Base-by-base conservation (phyloP, 2,329 filamentous ascomycete genomes). In the Penicillium sp. region DNA sequence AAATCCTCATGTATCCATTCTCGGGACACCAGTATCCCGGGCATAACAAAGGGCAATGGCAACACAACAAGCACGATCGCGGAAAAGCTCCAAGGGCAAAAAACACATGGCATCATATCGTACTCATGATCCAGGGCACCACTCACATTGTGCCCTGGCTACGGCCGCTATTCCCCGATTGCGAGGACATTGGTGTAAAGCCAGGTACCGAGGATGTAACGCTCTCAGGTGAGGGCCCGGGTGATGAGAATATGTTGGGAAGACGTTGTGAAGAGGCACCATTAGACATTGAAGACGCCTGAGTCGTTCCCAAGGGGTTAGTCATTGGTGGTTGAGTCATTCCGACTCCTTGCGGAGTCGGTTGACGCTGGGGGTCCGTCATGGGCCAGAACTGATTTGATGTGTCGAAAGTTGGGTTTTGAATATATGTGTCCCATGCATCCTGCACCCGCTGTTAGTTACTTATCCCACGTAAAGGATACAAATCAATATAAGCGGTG, bases 371-470 rank as follows among this genome's bases (percentile, higher is more conserved):
- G n/a, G 70, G 50, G 49, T 79, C 76, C 59, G 71, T 70, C 51
- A 73, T 73, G 17, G 73, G 70, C 79, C 78, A 81, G 59, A 76
- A 73, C 53, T 76, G 75, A 45, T 73, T 79, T 15, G 75, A 68
- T 10, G 76, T 71, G 53, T 83, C 81, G 37, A 82, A 65, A 7
- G 73, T 81, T 6, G 85, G 81, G 56, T 85, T 86, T 73, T 90
- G 88, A 53, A 90, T 86, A 68, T 89, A 90, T 7, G 83, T 86
- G 71, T 91, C 88, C 88, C 88, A 90, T 30, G 87, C 86, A 64
- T 89, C 85, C 87, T 89, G 66, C n/a, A 51, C n/a, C 9, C 9
- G 26, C 19, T 26, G 44, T 19, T 15, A 51, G 28, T 55, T 35
- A 1, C 24, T 19, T 33, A 35, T 35, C n/a, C 9, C 17, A 19